Evolutionary conservation across 768 basidiomycete species (phyloP).

Genomic region (Boletus patriciae): DNA sequence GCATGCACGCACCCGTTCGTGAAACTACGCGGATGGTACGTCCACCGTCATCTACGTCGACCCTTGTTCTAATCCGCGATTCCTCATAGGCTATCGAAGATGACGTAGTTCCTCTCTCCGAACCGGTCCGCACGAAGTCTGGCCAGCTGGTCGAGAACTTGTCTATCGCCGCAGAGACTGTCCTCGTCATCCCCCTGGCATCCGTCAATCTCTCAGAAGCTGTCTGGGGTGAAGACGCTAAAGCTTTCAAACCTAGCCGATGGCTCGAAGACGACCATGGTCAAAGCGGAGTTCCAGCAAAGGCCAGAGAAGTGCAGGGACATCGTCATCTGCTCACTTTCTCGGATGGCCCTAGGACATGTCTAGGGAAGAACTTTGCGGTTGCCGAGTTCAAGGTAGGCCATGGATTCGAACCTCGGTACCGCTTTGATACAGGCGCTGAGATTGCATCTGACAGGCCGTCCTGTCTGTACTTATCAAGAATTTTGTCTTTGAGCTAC

Average conservation of each 20-base stretch:
- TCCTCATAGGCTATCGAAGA: slow-evolving; percentile 45
- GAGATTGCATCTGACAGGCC: slow-evolving; percentile 29
- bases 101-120: slow-evolving; percentile 27
- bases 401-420: background rate
- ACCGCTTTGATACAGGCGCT: background rate
- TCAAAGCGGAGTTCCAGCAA: slow-evolving; percentile 18
- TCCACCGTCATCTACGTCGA: too few relatives aligned
- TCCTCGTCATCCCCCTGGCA: slow-evolving; percentile 43
- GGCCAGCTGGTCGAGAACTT: slow-evolving; percentile 42
- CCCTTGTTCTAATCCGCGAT: too few relatives aligned
- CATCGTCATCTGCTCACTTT: too few relatives aligned
- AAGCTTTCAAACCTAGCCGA: slow-evolving; percentile 59
- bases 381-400: slow-evolving; percentile 37
- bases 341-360: too few relatives aligned
- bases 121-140: slow-evolving; percentile 38
- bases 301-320: slow-evolving; percentile 31
- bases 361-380: slow-evolving; percentile 31
- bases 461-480: slow-evolving; percentile 42
- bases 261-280: slow-evolving; percentile 46
- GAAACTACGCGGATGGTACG: slow-evolving; percentile 22
- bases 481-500: slow-evolving; percentile 37
- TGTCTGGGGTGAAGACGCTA: slow-evolving; percentile 62
- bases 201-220: slow-evolving; percentile 49
- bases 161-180: slow-evolving; percentile 46
- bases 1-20: slow-evolving; percentile 42